These are phyloP conservation scores for Ashbya aceris DNA, from an alignment of 1,139 yeast genomes.

Conservation along the genomic window DNA sequence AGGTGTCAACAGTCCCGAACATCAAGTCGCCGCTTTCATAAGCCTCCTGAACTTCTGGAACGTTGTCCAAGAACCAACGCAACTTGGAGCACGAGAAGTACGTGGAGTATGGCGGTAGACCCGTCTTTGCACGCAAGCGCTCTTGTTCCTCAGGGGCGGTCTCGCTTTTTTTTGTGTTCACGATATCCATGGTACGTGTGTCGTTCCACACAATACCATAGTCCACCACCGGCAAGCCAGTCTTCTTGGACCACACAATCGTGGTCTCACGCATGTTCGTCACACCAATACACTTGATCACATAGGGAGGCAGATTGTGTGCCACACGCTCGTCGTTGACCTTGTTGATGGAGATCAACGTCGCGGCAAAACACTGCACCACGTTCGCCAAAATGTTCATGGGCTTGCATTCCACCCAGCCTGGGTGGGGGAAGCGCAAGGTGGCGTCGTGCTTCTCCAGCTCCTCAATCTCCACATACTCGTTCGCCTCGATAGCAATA, in stretches of 20 bases:
- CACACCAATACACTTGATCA: slow-evolving; percentile 62
- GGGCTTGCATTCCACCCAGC: slow-evolving; percentile 95
- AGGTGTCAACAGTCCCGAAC: slow-evolving; percentile 92
- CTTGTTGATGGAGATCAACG: slow-evolving; percentile 48
- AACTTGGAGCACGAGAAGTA: slow-evolving; percentile 88
- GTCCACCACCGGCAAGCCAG: slow-evolving; percentile 75
- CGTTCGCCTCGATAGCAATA: slow-evolving; percentile 50
- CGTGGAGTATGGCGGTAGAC: slow-evolving; percentile 73
- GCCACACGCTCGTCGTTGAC: slow-evolving; percentile 43
- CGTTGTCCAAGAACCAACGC: slow-evolving; percentile 83
- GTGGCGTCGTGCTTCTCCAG: slow-evolving; percentile 51
- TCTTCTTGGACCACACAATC: slow-evolving; percentile 74
- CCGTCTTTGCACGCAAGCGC: slow-evolving; percentile 58
- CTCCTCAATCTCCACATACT: slow-evolving; percentile 55
- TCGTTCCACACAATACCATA: slow-evolving; percentile 94
- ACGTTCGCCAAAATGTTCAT: slow-evolving; percentile 75
- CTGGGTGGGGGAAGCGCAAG: slow-evolving; percentile 64
- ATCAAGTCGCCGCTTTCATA: slow-evolving; percentile 71
- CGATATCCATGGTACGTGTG: slow-evolving; percentile 72
- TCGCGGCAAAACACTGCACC: slow-evolving; percentile 62
- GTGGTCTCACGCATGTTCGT: slow-evolving; percentile 97
- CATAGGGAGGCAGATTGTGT: slow-evolving; percentile 42
- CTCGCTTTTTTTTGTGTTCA: slow-evolving; percentile 51
- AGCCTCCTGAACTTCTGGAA: slow-evolving; percentile 54
- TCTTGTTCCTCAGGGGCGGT: slow-evolving; percentile 52